A percentile compares a stretch with the other conserved stretches of the same genome.
These are phyloP conservation scores for Fusarium sororula DNA, from an alignment of 2,329 filamentous ascomycete genomes.

Conservation along the genomic window DNA sequence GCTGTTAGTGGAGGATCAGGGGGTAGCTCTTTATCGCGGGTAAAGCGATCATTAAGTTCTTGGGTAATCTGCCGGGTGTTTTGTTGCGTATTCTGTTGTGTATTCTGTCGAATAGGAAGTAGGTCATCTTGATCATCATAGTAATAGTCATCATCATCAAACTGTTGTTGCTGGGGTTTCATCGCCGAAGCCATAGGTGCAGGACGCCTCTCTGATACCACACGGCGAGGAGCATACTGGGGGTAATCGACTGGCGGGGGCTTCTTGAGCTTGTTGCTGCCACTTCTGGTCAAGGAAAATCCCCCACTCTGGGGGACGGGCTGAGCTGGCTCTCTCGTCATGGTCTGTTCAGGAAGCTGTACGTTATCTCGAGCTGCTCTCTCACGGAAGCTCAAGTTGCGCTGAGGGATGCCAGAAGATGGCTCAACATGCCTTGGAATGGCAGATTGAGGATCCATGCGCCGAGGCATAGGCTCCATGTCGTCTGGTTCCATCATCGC, in stretches of 20 bases:
- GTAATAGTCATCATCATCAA: slow-evolving; percentile 30
- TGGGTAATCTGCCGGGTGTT: slow-evolving; percentile 21
- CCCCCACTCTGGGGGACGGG: slow-evolving; percentile 45
- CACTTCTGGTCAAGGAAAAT: slow-evolving; percentile 55
- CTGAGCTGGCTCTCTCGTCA: slow-evolving; percentile 40
- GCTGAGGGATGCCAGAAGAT: slow-evolving; percentile 55
- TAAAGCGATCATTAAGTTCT: slow-evolving; percentile 39
- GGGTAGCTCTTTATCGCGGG: slow-evolving; percentile 49
- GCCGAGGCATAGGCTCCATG: slow-evolving; percentile 16
- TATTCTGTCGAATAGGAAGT: slow-evolving; percentile 7
- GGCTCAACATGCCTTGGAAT: slow-evolving; percentile 57
- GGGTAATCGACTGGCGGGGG: slow-evolving; percentile 61
- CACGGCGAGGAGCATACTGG: slow-evolving; percentile 53
- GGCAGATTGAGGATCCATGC: slow-evolving; percentile 41
- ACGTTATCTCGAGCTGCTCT: slow-evolving; percentile 59
- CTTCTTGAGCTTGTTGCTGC: slow-evolving; percentile 69
- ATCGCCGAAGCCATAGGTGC: slow-evolving; percentile 15
- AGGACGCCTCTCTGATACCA: slow-evolving; percentile 53
- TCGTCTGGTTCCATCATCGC: slow-evolving; percentile 35
- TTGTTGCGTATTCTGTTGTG: slow-evolving; percentile 8
- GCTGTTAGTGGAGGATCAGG: slow-evolving; percentile 43
- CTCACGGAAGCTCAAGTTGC: slow-evolving; percentile 70
- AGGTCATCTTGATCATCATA: slow-evolving; percentile 31
- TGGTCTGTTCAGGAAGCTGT: slow-evolving; percentile 45
- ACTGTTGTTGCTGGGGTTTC: slow-evolving; percentile 16